phyloP scores from a whole-genome alignment of 345 rosid genomes.

The Citrus hindsii region DNA sequence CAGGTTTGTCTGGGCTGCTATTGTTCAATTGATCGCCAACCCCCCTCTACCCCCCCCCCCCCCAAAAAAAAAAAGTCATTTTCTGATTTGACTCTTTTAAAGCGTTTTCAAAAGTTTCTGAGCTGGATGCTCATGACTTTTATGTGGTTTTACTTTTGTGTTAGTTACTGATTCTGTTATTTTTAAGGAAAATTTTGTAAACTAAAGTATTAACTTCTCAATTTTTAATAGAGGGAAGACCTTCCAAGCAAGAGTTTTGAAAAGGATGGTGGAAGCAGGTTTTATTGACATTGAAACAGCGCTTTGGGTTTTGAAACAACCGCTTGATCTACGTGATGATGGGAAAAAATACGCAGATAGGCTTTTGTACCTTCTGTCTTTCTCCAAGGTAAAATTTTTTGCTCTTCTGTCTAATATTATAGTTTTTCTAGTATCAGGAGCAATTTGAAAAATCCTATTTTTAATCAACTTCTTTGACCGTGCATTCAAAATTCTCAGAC shows the following conservation, averaged over 20 bases:
- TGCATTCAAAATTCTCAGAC: background rate
- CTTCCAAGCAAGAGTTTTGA: conserved; percentile 32
- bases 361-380: conserved; percentile 11
- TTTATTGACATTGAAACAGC: conserved; percentile 19
- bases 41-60: no score
- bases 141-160: background rate
- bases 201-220: background rate
- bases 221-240: conserved; percentile 21
- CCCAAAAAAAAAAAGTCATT: background rate
- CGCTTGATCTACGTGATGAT: conserved; percentile 9
- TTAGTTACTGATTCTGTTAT: background rate
- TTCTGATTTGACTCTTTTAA: background rate
- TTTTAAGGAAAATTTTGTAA: background rate
- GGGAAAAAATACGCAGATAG: conserved; percentile 15
- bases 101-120: background rate
- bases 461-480: background rate
- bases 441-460: background rate
- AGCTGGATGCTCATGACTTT: background rate
- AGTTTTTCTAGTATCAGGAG: background rate
- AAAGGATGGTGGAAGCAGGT: conserved; percentile 31
- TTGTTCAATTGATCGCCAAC: background rate
- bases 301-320: conserved; percentile 15
- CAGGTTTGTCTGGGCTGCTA: conserved; percentile 15
- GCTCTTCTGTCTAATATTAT: background rate
- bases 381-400: conserved; percentile 9